Base-by-base conservation (phyloP, 2,329 filamentous ascomycete genomes). In the Ceratocystis cacaofunesta region DNA sequence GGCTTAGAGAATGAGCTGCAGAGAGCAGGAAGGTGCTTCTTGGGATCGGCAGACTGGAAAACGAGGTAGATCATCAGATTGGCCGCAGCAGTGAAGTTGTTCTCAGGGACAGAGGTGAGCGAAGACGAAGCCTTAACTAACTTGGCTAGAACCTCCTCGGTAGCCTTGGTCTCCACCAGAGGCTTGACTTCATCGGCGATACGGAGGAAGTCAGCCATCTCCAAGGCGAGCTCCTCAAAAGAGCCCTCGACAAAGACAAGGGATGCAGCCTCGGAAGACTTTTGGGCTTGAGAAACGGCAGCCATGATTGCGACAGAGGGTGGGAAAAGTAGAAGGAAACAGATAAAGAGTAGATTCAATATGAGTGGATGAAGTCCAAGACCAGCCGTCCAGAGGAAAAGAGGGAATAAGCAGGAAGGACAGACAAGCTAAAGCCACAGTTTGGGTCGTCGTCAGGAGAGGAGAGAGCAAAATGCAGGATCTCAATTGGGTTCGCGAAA, bases 51-150 rank as follows among this genome's bases (percentile, higher is more conserved):
- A 68, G 91, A 90, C 78, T 95, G 90, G 72, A 90, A 82, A 70
- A 95, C 85, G 68, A 99, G 86, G 80, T 96, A 90, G 73, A 97
- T 87, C 75, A 99, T 87, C 71, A 97, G 87, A 79, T 99, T 97
- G 79, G 96, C 96, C 68, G 92, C 90, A 67, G 92, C 88, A 68
- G 90, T 92, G 75, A 96, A 94, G 77, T 97, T 92, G 83, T 94
- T 95, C 82, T 99, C 94, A 67, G 92, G 90, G 65, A 91, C 89
- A 69, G 83, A 82, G 77, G 92, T 95, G 74, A 99, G 81, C 62
- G 82, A 83, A 64, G 82, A 77, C 64, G 90, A 90, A 66, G 89
- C 88, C 70, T 86, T 85, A 68, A 97, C 89, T 70, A 99, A 82
- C 82, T 91, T 92, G 80, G 92, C 88, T 66, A 99, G 82, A 58